Evolutionary conservation across 2,329 filamentous ascomycete species (phyloP), one percentile per base, ranked within the genome.

Genomic region (Paraconiothyrium sp.): DNA sequence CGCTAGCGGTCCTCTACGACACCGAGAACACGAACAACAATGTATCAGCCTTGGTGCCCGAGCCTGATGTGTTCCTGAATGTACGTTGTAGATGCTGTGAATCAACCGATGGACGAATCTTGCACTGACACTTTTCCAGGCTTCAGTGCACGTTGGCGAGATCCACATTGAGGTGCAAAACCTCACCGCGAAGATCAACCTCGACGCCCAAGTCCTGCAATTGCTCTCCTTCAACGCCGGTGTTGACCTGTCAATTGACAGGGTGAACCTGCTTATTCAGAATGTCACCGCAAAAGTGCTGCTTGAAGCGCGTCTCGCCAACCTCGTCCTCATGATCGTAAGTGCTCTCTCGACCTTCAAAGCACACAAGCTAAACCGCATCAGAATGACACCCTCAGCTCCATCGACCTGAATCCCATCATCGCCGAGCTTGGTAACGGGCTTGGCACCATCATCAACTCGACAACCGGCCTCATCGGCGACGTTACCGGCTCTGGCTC

Each of bases 171-270:
- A 84, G 52, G 87, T 89, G 13, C 79, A 85, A 61, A 88, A 89
- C 68, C 80, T 89, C 58, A 86, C 85, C 1, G 86, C 86, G 11
- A 87, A 88, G 70, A 82, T 88, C 74, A 89, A 87, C 70, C 80
- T 88, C 35, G 85, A 87, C 62, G 85, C 85, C 5, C 83, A 87
- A 71, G 86, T 89, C 10, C 80, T 88, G 44, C 82, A 84, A 63
- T 80, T 89, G 48, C 82, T 89, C 48, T 78, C 83, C 59, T 88
- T 89, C 81, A 87, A 84, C 66, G 87, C 87, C 2, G 87, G 87
- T 49, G 86, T 89, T 41, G 84, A 87, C 70, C 81, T 85, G 2
- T 84, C 81, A 54, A 85, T 89, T 77, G 84, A 87, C 67, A 80
- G 84, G 52, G 86, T 89, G 48, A 75, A 80, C 46, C 79, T 89